Percentiles rank a stretch among this genome's conserved stretches.
Evolutionary conservation across 2,329 filamentous ascomycete species (phyloP).

Genomic region (Clarireedia monteithiana): DNA sequence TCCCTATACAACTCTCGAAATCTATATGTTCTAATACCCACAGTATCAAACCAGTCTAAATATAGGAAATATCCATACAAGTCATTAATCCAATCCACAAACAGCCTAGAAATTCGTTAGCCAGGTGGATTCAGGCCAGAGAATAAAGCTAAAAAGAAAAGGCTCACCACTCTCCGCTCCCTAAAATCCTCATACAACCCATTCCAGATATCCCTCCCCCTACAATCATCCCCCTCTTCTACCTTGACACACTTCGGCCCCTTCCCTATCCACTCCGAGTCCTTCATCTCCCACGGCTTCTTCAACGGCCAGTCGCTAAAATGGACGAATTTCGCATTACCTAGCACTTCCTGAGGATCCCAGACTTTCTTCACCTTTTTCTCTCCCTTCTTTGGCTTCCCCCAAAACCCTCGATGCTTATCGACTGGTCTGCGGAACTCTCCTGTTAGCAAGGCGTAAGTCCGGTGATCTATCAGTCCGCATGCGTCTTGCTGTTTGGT

Average conservation of each 20-base stretch:
- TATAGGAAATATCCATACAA: background rate
- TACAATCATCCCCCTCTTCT: constrained; percentile 16
- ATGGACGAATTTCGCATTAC: constrained; percentile 49
- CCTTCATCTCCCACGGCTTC: constrained; percentile 45
- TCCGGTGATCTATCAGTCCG: constrained; percentile 47
- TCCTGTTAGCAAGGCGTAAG: constrained; percentile 46
- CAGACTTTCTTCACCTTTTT: constrained; percentile 30
- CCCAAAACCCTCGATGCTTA: constrained; percentile 44
- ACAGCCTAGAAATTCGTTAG: background rate
- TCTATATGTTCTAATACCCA: too few relatives aligned
- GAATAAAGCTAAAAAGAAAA: background rate
- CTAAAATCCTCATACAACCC: constrained; percentile 23
- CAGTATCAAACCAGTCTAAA: background rate
- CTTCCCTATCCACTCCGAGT: constrained; percentile 7
- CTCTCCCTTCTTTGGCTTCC: constrained; percentile 25
- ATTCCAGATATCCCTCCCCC: constrained; percentile 22
- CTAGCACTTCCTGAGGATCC: constrained; percentile 42
- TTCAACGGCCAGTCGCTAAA: constrained; percentile 53
- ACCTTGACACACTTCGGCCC: constrained; percentile 16
- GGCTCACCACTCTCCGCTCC: constrained; percentile 16
- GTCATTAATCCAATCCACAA: background rate
- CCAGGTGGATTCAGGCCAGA: background rate
- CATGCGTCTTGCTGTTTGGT: constrained; percentile 30
- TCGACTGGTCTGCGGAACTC: constrained; percentile 41
- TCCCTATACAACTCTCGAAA: too few relatives aligned